Evolutionary conservation across 2,329 filamentous ascomycete genomes (phyloP).

Genomic region (Aureobasidium sp.): DNA sequence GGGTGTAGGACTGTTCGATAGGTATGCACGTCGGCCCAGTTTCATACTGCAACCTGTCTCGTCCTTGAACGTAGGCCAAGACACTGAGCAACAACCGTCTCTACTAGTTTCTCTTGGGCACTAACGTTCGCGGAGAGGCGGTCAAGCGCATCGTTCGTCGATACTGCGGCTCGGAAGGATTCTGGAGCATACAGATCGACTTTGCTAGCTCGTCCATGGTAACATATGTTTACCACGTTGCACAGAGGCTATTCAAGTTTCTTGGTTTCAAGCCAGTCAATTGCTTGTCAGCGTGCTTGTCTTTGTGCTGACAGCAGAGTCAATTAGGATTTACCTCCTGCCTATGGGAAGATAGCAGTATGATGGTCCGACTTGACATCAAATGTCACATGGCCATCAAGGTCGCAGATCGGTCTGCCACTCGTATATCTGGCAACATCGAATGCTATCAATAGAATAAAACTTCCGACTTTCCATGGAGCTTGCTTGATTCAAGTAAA

Average conservation of each 20-base stretch:
- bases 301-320: background rate
- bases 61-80: background rate
- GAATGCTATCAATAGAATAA: constrained; percentile 7
- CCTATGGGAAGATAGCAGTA: background rate
- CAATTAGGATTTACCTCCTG: background rate
- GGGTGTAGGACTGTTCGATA: background rate
- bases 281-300: background rate
- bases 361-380: background rate
- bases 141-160: background rate
- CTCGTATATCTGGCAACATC: background rate
- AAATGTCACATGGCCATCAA: constrained; percentile 11
- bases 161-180: background rate
- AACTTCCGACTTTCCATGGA: background rate
- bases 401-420: background rate
- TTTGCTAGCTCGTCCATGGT: background rate
- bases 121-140: background rate
- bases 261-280: background rate
- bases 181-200: background rate
- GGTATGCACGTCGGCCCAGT: background rate
- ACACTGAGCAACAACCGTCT: background rate
- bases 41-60: background rate
- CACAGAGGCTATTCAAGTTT: background rate
- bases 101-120: background rate
- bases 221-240: background rate
- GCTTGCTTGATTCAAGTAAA: background rate